These are phyloP conservation scores for Jatropha multifida DNA, from an alignment of 441 rosid genomes.

Conservation along the genomic window DNA sequence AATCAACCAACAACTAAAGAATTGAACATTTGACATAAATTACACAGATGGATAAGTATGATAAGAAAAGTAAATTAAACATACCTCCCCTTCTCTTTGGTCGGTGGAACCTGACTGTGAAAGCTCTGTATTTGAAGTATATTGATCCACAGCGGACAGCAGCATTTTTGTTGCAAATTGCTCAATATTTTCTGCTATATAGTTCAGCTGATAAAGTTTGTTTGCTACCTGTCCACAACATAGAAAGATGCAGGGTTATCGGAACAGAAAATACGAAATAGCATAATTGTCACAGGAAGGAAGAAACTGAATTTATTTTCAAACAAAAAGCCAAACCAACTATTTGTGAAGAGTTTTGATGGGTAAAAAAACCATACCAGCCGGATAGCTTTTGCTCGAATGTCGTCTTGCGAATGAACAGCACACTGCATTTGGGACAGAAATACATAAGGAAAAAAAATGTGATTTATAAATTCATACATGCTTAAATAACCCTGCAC, in stretches of 20 bases:
- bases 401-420: conserved; percentile 91
- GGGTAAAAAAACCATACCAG: conserved; percentile 55
- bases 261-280: conserved; percentile 21
- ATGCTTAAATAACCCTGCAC: neutral
- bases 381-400: conserved; percentile 94
- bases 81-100: conserved; percentile 72
- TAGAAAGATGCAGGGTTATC: conserved; percentile 14
- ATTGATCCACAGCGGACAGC: conserved; percentile 67
- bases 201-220: conserved; percentile 87
- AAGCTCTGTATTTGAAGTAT: conserved; percentile 37
- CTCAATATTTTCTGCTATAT: conserved; percentile 75
- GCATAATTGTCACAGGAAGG: neutral
- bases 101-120: conserved; percentile 47
- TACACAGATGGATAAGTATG: neutral
- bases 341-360: neutral
- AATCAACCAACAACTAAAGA: neutral
- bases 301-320: conserved; percentile 8
- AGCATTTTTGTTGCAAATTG: conserved; percentile 86
- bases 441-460: conserved; percentile 28
- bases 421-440: conserved; percentile 76
- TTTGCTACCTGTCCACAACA: conserved; percentile 82
- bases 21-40: conserved; percentile 3
- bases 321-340: conserved; percentile 9
- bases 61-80: conserved; percentile 5
- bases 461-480: conserved; percentile 8